Percentiles rank a stretch among this genome's conserved stretches.
phyloP scores from a whole-genome alignment of 2,329 filamentous ascomycete genomes.

The Xylariaceae sp. region DNA sequence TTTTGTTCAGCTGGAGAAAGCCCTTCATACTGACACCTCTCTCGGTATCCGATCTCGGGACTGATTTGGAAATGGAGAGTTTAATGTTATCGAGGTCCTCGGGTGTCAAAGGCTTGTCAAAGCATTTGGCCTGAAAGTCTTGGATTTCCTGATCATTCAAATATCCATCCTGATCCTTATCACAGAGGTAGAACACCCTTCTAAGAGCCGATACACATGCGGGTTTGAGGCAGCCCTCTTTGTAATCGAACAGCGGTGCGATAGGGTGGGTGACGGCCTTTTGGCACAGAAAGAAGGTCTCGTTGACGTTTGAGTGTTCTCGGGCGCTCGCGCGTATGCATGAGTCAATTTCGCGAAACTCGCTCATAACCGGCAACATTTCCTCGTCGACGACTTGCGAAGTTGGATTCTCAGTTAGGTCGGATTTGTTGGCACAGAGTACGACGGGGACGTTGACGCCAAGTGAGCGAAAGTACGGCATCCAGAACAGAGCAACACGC shows the following conservation, averaged over 20 bases:
- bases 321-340: slow-evolving; percentile 92
- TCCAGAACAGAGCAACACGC: slow-evolving; percentile 93
- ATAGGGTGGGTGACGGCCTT: slow-evolving; percentile 97
- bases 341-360: slow-evolving; percentile 98
- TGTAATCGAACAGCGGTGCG: slow-evolving; percentile 92
- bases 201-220: slow-evolving; percentile 80
- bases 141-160: slow-evolving; percentile 86
- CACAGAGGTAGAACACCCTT: slow-evolving; percentile 90
- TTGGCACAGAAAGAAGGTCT: slow-evolving; percentile 95
- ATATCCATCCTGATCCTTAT: slow-evolving; percentile 92
- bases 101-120: slow-evolving; percentile 75
- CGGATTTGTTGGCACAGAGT: slow-evolving; percentile 95
- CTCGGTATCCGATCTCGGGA: slow-evolving; percentile 56
- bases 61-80: slow-evolving; percentile 66
- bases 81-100: slow-evolving; percentile 92
- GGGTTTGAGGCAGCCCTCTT: slow-evolving; percentile 82
- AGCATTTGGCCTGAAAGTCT: slow-evolving; percentile 86
- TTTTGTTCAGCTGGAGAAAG: slow-evolving; percentile 86
- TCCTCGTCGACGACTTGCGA: slow-evolving; percentile 90
- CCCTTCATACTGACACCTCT: slow-evolving; percentile 75
- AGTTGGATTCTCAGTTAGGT: slow-evolving; percentile 69
- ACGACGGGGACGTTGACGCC: slow-evolving; percentile 99
- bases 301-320: slow-evolving; percentile 90
- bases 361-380: slow-evolving; percentile 96
- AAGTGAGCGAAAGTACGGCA: slow-evolving; percentile 94